phyloP scores from a whole-genome alignment of 2,329 filamentous ascomycete species.

The Nannizzia gypsea region DNA sequence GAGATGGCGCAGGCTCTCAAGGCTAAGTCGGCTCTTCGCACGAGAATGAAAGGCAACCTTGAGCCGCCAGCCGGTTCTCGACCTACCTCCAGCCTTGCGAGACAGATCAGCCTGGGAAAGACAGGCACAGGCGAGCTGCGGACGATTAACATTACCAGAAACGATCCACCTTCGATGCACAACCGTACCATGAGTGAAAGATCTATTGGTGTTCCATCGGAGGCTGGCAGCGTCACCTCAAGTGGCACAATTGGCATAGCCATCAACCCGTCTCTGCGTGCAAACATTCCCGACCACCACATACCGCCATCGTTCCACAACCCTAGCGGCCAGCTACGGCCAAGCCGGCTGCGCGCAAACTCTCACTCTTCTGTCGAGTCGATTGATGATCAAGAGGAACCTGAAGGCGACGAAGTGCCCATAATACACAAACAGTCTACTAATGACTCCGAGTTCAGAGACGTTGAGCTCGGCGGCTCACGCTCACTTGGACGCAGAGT shows the following conservation, averaged over 20 bases:
- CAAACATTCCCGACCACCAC: not conserved
- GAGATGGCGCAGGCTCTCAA: conserved; percentile 7
- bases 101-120: conserved; percentile 23
- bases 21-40: conserved; percentile 14
- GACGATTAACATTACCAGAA: conserved; percentile 18
- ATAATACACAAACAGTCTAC: conserved; percentile 1
- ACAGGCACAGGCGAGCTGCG: conserved; percentile 22
- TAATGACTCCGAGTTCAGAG: not conserved
- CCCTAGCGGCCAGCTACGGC: not conserved
- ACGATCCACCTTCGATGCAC: conserved; percentile 3
- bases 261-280: not conserved
- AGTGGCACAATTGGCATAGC: not conserved
- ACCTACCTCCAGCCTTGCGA: conserved; percentile 15
- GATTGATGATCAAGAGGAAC: not conserved
- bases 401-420: not conserved
- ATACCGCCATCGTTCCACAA: not conserved
- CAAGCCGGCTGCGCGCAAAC: conserved; percentile 2
- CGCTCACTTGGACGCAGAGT: not conserved
- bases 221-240: not conserved
- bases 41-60: not conserved
- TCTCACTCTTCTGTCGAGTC: not conserved
- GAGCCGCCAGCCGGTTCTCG: not conserved
- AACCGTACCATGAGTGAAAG: not conserved
- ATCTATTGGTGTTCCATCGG: not conserved
- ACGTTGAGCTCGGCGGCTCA: not conserved